Evolutionary conservation across 192 early-diverging fungal species (phyloP), one percentile per base, ranked within the genome.

Genomic region (Coemansia sp.): DNA sequence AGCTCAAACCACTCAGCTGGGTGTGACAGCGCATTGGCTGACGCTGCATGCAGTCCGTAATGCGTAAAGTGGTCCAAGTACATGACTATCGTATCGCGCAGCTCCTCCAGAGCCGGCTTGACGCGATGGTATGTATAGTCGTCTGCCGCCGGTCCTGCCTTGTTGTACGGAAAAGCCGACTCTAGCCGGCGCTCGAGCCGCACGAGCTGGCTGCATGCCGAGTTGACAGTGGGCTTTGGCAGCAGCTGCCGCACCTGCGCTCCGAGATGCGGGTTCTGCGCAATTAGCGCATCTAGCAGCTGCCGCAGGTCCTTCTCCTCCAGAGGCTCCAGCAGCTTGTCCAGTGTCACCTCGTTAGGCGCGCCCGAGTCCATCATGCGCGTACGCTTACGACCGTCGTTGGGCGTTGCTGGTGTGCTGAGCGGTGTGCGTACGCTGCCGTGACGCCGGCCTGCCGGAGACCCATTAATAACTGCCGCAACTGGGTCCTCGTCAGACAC

Each of bases 41-140:
- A 52, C 19, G 50, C 46, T 5, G 25, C 21, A 12, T 86, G 81
- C 63, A 95, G 92, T 60, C 88, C 87, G 31, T 91, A 82, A 46
- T 89, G 84, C 47, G 88, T 85, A 59, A 88, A 86, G 62, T 95
- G 91, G 69, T 89, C 88, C 26, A 89, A 76, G 61, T 92, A 91
- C 71, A 87, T 86, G 15, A 85, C 68, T 38, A 91, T 81, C 22
- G 85, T 87, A 57, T 88, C 86, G 74, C 86, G 83, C 37, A 96
- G 81, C 58, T 96, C 93, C 3, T 83, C 73, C 20, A 97, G 72
- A 7, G 82, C 78, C 44, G 89, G 86, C 62, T 86, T 83, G 46
- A 96, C 92, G 58, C 96, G 84, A 71, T 91, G 88, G 77, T 87
- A 96, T 5, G 93, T 86, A 75, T 98, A 98, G 74, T 93, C 91